phyloP scores from a whole-genome alignment of 2,329 filamentous ascomycete species.

The Sclerotinia borealis region DNA sequence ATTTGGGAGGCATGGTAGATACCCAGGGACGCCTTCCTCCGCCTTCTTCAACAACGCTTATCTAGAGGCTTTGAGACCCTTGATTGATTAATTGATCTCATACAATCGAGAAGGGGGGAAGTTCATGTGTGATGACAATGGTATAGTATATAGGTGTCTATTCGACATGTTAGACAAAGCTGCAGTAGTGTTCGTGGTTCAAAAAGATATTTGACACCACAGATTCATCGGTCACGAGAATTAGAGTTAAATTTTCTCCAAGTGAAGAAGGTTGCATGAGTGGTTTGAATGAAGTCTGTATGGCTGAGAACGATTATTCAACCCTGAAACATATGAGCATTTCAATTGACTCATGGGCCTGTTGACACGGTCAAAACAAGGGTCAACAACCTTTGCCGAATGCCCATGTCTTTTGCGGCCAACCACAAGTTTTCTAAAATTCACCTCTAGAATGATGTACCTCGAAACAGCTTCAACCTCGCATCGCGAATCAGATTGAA shows the following conservation, averaged over 20 bases:
- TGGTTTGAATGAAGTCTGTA: background rate
- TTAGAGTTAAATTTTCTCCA: too few relatives aligned
- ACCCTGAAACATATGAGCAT: too few relatives aligned
- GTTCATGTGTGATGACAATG: background rate
- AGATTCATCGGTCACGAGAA: background rate
- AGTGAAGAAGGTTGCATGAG: background rate
- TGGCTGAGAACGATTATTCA: too few relatives aligned
- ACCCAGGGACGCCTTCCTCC: background rate
- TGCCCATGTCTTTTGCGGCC: too few relatives aligned
- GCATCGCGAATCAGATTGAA: background rate
- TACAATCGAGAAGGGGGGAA: background rate
- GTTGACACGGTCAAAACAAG: too few relatives aligned
- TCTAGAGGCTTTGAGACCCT: background rate
- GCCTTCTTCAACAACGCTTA: background rate
- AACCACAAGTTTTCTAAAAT: too few relatives aligned
- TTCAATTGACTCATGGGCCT: too few relatives aligned
- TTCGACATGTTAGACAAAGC: background rate
- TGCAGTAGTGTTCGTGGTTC: background rate
- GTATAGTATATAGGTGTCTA: background rate
- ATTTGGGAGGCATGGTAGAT: conserved; percentile 73
- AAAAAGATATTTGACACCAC: background rate
- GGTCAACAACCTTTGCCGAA: too few relatives aligned
- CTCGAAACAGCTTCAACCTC: background rate
- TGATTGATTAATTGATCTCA: background rate
- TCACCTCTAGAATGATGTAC: too few relatives aligned